Conservation (phyloP, 2,329 filamentous ascomycete species). For the Ophiosphaerella korrae region DNA sequence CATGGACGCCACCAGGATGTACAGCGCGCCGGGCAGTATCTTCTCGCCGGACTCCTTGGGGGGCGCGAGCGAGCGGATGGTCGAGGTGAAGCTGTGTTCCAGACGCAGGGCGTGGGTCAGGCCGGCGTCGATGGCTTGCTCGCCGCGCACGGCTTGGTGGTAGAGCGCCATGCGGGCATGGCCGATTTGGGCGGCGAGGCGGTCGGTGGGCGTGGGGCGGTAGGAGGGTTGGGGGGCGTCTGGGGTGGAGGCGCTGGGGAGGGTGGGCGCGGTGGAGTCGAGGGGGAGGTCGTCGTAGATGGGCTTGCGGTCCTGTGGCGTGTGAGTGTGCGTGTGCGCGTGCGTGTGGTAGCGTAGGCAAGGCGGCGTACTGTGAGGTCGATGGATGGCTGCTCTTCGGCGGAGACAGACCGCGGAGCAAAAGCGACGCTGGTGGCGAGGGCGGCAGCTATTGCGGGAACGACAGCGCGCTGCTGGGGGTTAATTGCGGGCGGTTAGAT, state of each 20-base stretch:
- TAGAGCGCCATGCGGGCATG: slow-evolving; percentile 81
- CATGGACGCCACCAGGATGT: slow-evolving; percentile 94
- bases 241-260: slow-evolving; percentile 23
- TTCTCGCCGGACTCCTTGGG: slow-evolving; percentile 83
- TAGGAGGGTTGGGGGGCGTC: slow-evolving; percentile 34
- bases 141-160: slow-evolving; percentile 71
- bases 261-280: slow-evolving; percentile 45
- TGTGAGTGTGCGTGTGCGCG: neutral
- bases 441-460: slow-evolving; percentile 52
- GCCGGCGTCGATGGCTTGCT: slow-evolving; percentile 81
- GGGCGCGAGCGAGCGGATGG: slow-evolving; percentile 85
- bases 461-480: slow-evolving; percentile 53
- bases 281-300: slow-evolving; percentile 74
- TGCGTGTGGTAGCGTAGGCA: neutral
- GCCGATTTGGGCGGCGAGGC: slow-evolving; percentile 82
- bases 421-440: slow-evolving; percentile 53
- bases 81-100: slow-evolving; percentile 88
- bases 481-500: too few species aligned
- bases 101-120: slow-evolving; percentile 82
- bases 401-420: slow-evolving; percentile 54
- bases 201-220: slow-evolving; percentile 81
- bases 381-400: slow-evolving; percentile 50
- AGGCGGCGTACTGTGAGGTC: slow-evolving; percentile 25
- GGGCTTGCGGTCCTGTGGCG: slow-evolving; percentile 56
- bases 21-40: slow-evolving; percentile 84